Percentiles rank a stretch among this genome's conserved stretches.
Conservation (phyloP, 2,329 filamentous ascomycete species). For the Ophiostoma perfectum region DNA sequence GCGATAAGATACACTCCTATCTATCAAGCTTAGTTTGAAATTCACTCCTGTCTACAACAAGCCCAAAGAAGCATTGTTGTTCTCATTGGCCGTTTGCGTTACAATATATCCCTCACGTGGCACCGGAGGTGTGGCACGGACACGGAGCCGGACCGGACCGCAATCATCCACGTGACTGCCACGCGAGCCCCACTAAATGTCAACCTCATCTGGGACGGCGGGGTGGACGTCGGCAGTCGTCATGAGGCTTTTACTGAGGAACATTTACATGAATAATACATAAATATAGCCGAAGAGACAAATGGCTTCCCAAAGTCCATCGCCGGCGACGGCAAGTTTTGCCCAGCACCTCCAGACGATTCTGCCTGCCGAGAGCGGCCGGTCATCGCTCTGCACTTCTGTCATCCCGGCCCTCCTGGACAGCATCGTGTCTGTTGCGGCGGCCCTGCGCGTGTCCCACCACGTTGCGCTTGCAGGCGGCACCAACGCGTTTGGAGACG, state of each 20-base stretch:
- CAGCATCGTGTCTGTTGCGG: conserved; percentile 42
- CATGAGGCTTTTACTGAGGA: neutral
- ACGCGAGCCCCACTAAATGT: neutral
- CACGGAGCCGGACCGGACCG: conserved; percentile 8
- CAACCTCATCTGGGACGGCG: neutral
- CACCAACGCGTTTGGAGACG: conserved; percentile 52
- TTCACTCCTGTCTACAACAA: no score
- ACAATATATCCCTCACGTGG: no score
- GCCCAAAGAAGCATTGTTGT: no score
- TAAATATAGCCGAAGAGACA: neutral
- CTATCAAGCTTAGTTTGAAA: no score
- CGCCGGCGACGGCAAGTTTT: neutral
- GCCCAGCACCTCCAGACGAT: conserved; percentile 15
- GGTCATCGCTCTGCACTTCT: conserved; percentile 36
- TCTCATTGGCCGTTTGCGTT: no score
- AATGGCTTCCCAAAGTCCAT: neutral
- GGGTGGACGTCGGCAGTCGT: neutral
- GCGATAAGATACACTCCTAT: neutral
- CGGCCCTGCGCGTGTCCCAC: conserved; percentile 41
- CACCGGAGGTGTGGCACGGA: conserved; percentile 2
- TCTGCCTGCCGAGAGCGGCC: conserved; percentile 5
- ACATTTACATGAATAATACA: neutral
- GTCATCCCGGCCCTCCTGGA: conserved; percentile 47
- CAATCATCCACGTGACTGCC: neutral
- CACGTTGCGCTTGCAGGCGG: conserved; percentile 43